Evolutionary conservation across 192 early-diverging fungal genomes (phyloP).

Genomic region (Spizellomyces punctatus): DNA sequence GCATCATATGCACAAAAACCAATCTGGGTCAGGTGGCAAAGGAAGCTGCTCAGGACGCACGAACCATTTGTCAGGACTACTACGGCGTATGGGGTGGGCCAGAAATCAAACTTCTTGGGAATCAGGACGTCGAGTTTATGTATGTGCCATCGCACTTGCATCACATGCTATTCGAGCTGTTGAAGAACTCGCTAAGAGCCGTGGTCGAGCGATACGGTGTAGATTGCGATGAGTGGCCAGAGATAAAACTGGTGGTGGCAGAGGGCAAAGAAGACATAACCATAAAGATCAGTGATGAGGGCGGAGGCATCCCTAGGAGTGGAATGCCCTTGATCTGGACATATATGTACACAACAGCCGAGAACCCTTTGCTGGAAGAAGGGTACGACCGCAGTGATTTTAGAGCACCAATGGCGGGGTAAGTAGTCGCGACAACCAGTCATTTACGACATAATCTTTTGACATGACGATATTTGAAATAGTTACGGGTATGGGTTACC

Average conservation of each 20-base stretch:
- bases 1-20: constrained; percentile 92
- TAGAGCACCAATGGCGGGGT: constrained; percentile 59
- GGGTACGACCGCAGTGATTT: constrained; percentile 41
- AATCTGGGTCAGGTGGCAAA: constrained; percentile 77
- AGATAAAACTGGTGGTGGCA: constrained; percentile 90
- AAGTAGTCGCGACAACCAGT: neutral
- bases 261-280: constrained; percentile 82
- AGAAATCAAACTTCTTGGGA: constrained; percentile 60
- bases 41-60: constrained; percentile 90
- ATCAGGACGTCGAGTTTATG: constrained; percentile 85
- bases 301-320: constrained; percentile 88
- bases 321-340: constrained; percentile 92
- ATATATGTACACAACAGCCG: constrained; percentile 77
- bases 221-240: constrained; percentile 84
- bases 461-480: neutral
- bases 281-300: constrained; percentile 95
- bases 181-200: constrained; percentile 96
- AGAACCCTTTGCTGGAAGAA: constrained; percentile 45
- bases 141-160: constrained; percentile 94
- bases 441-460: neutral
- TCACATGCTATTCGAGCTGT: constrained; percentile 96
- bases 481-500: constrained; percentile 97
- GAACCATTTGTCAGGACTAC: constrained; percentile 87
- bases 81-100: constrained; percentile 76
- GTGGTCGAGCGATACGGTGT: constrained; percentile 88